phyloP scores from a whole-genome alignment of 805 yeast species.

The Yamadazyma scolyti region DNA sequence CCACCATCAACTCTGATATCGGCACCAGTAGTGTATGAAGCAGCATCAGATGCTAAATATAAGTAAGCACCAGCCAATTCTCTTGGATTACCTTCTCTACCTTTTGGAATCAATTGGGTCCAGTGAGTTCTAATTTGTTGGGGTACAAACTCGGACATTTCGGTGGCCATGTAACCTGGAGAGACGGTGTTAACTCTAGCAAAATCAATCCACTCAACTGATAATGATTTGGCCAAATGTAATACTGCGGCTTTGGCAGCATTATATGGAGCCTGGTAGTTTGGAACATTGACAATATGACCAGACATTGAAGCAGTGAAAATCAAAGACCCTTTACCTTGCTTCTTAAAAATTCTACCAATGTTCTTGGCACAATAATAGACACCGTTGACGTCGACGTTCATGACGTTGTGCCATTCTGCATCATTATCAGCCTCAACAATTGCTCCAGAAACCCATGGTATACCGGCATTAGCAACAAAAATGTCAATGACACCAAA shows the following conservation, averaged over 20 bases:
- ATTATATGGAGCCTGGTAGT: conserved; percentile 80
- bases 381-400: conserved; percentile 75
- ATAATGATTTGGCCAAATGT: conserved; percentile 73
- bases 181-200: conserved; percentile 82
- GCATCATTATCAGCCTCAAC: conserved; percentile 43
- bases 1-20: conserved; percentile 82
- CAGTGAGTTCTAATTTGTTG: conserved; percentile 33
- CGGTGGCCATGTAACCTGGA: conserved; percentile 85
- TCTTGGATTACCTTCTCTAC: conserved; percentile 69
- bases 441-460: conserved; percentile 43
- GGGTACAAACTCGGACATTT: conserved; percentile 46
- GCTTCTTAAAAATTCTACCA: conserved; percentile 69
- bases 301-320: conserved; percentile 90
- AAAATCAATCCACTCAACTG: conserved; percentile 82
- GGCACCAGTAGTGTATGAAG: conserved; percentile 75
- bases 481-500: conserved; percentile 39
- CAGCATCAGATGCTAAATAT: conserved; percentile 77
- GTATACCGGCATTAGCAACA: conserved; percentile 46
- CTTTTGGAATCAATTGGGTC: conserved; percentile 57
- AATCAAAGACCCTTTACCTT: conserved; percentile 74
- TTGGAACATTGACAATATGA: conserved; percentile 82
- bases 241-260: conserved; percentile 82
- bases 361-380: conserved; percentile 74
- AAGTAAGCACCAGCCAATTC: conserved; percentile 80
- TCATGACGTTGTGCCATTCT: conserved; percentile 70